Conservation (phyloP, 2,329 filamentous ascomycete species). For the Sporothrix euskadiensis region DNA sequence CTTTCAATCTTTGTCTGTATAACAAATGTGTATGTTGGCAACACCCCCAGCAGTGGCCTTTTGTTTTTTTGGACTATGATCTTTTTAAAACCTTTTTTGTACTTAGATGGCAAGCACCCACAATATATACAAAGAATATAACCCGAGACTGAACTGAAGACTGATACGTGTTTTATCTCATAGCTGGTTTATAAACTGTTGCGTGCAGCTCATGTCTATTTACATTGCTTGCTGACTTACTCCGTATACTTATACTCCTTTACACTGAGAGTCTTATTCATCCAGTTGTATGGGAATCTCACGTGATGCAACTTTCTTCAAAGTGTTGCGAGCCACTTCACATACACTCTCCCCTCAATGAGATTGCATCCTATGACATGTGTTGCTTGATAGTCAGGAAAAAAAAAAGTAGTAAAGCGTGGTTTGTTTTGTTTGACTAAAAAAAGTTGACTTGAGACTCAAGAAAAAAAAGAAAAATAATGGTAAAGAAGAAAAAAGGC, state of each 20-base stretch:
- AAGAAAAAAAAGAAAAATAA: slow-evolving; percentile 16
- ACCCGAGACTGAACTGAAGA: background rate
- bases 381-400: background rate
- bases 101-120: background rate
- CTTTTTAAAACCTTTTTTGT: background rate
- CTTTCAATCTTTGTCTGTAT: background rate
- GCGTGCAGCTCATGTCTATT: background rate
- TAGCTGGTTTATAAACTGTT: background rate
- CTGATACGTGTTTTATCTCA: background rate
- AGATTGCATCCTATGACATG: no score
- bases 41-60: background rate
- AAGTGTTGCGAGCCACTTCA: background rate
- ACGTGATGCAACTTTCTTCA: background rate
- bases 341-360: background rate
- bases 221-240: background rate
- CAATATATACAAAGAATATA: background rate
- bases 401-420: slow-evolving; percentile 20
- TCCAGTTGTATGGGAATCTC: background rate
- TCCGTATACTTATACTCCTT: background rate
- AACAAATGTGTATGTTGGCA: background rate
- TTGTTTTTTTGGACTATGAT: background rate
- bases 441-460: background rate
- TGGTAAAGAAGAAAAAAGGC: background rate
- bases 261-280: background rate
- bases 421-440: background rate